Base-by-base conservation (phyloP, 78 protist genomes). In the Dictyostelium citrinum region DNA sequence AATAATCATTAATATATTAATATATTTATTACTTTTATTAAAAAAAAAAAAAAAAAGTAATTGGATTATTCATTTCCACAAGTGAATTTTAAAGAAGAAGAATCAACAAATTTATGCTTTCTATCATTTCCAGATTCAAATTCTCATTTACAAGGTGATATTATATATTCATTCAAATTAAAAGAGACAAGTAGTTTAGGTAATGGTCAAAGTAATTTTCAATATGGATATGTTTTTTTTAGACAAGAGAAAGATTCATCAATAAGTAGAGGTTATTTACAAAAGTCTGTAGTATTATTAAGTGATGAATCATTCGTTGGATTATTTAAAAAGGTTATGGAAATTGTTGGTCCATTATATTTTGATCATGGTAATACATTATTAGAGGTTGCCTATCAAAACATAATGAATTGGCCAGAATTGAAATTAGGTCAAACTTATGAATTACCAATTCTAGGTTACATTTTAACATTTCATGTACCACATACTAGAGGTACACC, bases 61-160 rank as follows among this genome's bases (percentile, higher is more conserved):
- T 49, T 94, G 22, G 96, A 94, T 70, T 85, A 74, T 82, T 72
- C 71, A 14, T 83, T 51, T 20, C 97, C 95, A 49, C 39, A 83
- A 8, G 29, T 51, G 5, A 67, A 12, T 11, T 70, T 90, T 33
- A 68, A 78, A 58, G 90, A 91, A 1, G 91, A 91, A 5, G 96
- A 72, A 46, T 46, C 84, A n/a, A 68, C 45, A 24, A 51, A 46
- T 39, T 33, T 64, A 71, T 90, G 95, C 64, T 95, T 86, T 45
- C 35, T 91, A 37, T 85, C 96, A 55, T 96, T 96, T 71, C 96
- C 97, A 39, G 97, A 96, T 67, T 90, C 96, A 14, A 96, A 86
- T 86, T 86, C 97, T 22, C 93, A 82, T 64, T 22, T 70, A 35
- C 77, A 83, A 49, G 97, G 97, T 12, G 97, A 91, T 76, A 91